Evolutionary conservation across 176 grass and related monocot genomes (phyloP).

Genomic region (Aegilops longissima): DNA sequence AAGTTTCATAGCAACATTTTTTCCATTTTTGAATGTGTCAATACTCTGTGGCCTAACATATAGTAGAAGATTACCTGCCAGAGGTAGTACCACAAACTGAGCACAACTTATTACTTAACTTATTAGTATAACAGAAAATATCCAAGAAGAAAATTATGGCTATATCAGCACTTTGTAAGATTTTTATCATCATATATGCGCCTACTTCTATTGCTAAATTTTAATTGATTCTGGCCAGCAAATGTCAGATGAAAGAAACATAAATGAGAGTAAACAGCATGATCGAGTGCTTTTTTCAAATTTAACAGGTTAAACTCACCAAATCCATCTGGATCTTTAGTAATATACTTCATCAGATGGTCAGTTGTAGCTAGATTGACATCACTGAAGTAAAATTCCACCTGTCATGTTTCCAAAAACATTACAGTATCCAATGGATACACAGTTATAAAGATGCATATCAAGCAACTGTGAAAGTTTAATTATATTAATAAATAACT

Average conservation of each 20-base stretch:
- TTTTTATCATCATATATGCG: neutral
- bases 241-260: neutral
- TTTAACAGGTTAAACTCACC: conserved; percentile 52
- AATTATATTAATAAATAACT: conserved; percentile 1
- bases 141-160: neutral
- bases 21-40: neutral
- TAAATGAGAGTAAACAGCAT: neutral
- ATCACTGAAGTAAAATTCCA: conserved; percentile 98
- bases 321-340: conserved; percentile 88
- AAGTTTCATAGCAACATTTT: neutral
- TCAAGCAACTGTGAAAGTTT: conserved; percentile 4
- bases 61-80: neutral
- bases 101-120: neutral
- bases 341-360: conserved; percentile 87
- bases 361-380: conserved; percentile 93
- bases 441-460: conserved; percentile 1
- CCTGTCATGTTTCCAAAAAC: conserved; percentile 50
- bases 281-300: neutral
- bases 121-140: neutral
- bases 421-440: neutral
- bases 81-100: neutral
- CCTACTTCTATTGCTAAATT: neutral
- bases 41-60: conserved; percentile 1
- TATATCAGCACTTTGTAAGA: neutral
- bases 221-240: neutral